These are phyloP conservation scores for Ruellia speciosa DNA, from an alignment of 305 asterid genomes.

Conservation along the genomic window DNA sequence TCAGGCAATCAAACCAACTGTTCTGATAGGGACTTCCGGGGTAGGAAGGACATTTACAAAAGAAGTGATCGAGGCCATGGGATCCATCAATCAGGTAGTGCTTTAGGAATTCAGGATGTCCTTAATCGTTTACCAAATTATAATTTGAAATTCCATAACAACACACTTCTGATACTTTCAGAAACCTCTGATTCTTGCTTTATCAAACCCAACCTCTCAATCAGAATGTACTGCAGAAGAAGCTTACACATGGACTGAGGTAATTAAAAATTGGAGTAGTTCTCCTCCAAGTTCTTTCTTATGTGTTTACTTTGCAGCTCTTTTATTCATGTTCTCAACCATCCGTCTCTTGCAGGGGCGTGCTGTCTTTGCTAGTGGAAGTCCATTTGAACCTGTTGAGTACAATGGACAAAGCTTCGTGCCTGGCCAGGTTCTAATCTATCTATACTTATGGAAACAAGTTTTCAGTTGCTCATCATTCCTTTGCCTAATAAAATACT, in stretches of 20 bases:
- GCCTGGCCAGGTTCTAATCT: conserved; percentile 70
- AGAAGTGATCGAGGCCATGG: conserved; percentile 87
- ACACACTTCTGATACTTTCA: conserved; percentile 22
- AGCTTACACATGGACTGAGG: conserved; percentile 93
- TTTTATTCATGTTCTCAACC: too few species aligned
- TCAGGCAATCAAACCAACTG: conserved; percentile 80
- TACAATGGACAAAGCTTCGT: conserved; percentile 50
- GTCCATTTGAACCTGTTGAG: conserved; percentile 79
- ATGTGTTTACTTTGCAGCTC: background rate
- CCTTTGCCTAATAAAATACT: background rate
- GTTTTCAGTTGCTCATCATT: background rate
- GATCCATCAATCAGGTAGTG: conserved; percentile 67
- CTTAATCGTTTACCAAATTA: background rate
- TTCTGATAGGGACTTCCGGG: conserved; percentile 91
- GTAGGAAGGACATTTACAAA: conserved; percentile 78
- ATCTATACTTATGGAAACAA: background rate
- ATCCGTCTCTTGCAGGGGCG: conserved; percentile 46
- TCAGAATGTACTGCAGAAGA: conserved; percentile 96
- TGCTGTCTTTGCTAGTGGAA: conserved; percentile 84
- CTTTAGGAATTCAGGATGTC: background rate
- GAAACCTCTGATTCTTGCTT: conserved; percentile 88
- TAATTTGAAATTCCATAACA: background rate
- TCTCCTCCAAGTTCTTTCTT: background rate
- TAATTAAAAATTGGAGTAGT: conserved; percentile 17
- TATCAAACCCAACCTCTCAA: conserved; percentile 95